A percentile compares a stretch with the other conserved stretches of the same genome.
These are phyloP conservation scores for Millerozyma acaciae DNA, from an alignment of 805 yeast species.

Conservation along the genomic window DNA sequence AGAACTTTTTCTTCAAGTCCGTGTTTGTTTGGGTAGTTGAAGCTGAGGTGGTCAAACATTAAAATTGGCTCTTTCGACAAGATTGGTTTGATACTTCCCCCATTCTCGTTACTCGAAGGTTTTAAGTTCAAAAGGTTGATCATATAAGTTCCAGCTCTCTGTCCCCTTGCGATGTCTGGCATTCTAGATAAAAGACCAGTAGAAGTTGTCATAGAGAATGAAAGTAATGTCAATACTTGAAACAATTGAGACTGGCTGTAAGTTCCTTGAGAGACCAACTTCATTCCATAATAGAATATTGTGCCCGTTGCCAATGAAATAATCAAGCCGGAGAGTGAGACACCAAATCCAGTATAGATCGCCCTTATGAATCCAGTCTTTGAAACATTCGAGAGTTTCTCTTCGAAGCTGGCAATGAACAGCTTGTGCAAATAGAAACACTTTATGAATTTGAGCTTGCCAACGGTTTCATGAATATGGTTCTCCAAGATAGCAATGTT, in stretches of 20 bases:
- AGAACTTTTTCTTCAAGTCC: slow-evolving; percentile 24
- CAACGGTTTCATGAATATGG: slow-evolving; percentile 47
- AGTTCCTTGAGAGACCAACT: slow-evolving; percentile 54
- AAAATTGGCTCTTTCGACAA: slow-evolving; percentile 19
- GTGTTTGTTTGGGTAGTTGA: slow-evolving; percentile 34
- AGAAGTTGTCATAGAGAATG: slow-evolving; percentile 70
- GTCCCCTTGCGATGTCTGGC: slow-evolving; percentile 81
- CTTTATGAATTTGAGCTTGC: slow-evolving; percentile 61
- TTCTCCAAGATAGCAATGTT: slow-evolving; percentile 53
- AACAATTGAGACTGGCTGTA: slow-evolving; percentile 58
- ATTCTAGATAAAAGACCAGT: slow-evolving; percentile 55
- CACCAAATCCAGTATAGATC: slow-evolving; percentile 60
- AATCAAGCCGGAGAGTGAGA: slow-evolving; percentile 53
- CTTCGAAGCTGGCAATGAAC: slow-evolving; percentile 40
- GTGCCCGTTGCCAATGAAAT: slow-evolving; percentile 63
- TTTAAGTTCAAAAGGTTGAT: slow-evolving; percentile 35
- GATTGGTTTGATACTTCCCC: slow-evolving; percentile 31
- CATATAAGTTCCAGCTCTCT: slow-evolving; percentile 59
- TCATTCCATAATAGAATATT: slow-evolving; percentile 75
- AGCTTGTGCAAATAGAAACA: slow-evolving; percentile 48
- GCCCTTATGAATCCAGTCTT: slow-evolving; percentile 50
- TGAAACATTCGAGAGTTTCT: slow-evolving; percentile 26
- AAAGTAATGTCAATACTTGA: slow-evolving; percentile 64
- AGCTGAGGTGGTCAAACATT: slow-evolving; percentile 43
- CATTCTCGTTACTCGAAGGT: slow-evolving; percentile 32